Conservation (phyloP, 495 filamentous ascomycete species). For the Peziza echinospora region DNA sequence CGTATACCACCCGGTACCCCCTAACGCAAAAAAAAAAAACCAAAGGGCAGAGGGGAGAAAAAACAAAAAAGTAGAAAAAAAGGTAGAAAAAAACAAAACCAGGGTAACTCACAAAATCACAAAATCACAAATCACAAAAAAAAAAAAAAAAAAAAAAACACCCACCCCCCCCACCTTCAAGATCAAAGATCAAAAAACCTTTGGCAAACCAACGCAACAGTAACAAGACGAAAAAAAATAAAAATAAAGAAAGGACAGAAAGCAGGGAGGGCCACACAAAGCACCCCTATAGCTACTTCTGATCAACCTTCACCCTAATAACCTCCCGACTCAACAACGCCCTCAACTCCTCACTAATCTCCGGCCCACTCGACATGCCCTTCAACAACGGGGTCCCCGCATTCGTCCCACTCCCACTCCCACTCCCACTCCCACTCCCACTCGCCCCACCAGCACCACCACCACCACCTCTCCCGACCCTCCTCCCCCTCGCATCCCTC, state of each 20-base stretch:
- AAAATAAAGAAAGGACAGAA: background rate
- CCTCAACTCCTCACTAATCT: constrained; percentile 61
- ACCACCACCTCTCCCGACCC: no score
- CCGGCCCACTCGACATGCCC: constrained; percentile 15
- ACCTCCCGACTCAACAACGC: constrained; percentile 51
- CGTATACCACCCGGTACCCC: no score
- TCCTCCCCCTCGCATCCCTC: constrained; percentile 4
- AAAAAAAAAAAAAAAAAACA: background rate
- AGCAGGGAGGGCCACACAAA: no score
- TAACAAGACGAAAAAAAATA: background rate
- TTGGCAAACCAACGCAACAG: background rate
- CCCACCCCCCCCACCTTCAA: background rate
- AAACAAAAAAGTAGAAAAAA: no score
- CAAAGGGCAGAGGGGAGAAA: no score
- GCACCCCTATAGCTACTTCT: background rate
- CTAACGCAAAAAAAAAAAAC: no score
- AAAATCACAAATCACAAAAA: background rate
- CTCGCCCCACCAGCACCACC: constrained; percentile 18
- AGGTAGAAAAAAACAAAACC: no score
- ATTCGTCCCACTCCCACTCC: constrained; percentile 15
- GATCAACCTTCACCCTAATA: constrained; percentile 2
- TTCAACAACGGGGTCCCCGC: constrained; percentile 19
- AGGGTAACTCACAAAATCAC: background rate
- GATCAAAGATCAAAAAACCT: background rate
- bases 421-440: constrained; percentile 7